Conservation (phyloP, 2,329 filamentous ascomycete species). For the Lachnellula suecica region DNA sequence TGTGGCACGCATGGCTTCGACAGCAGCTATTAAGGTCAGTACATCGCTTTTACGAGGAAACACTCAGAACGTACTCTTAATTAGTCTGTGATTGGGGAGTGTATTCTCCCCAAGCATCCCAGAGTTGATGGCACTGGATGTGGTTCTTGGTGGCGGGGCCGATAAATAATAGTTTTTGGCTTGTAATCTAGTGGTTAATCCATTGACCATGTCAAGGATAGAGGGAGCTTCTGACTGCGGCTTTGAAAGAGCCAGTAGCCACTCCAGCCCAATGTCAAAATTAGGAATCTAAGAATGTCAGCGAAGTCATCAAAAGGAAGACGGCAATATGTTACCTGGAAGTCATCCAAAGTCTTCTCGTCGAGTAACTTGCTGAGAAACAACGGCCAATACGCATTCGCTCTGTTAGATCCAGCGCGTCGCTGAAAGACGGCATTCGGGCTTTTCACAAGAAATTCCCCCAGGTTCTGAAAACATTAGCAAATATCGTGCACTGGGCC, state of each 20-base stretch:
- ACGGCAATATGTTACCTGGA: constrained; percentile 12
- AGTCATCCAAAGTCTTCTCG: constrained; percentile 43
- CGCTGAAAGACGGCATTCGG: constrained; percentile 31
- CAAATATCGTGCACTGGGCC: constrained; percentile 43
- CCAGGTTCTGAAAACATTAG: constrained; percentile 37
- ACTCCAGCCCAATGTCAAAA: constrained; percentile 48
- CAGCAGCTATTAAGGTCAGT: constrained; percentile 5
- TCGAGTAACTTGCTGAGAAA: constrained; percentile 52
- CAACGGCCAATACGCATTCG: constrained; percentile 47
- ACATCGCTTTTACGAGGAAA: background rate
- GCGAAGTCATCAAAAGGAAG: background rate
- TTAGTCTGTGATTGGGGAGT: background rate
- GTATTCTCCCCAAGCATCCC: background rate
- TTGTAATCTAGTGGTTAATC: constrained; percentile 5
- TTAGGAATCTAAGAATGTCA: constrained; percentile 34
- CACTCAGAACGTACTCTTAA: constrained; percentile 1
- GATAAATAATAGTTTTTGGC: constrained; percentile 24
- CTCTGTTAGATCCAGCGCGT: constrained; percentile 45
- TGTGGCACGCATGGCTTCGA: constrained; percentile 15
- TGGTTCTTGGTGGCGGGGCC: background rate
- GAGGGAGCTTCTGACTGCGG: constrained; percentile 46
- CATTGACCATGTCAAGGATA: constrained; percentile 46
- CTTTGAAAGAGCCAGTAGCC: constrained; percentile 51
- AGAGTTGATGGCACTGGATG: background rate
- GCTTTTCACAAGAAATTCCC: constrained; percentile 14